Evolutionary conservation across 768 basidiomycete species (phyloP), one percentile per base, ranked within the genome.

Genomic region (Atractiella rhizophila): DNA sequence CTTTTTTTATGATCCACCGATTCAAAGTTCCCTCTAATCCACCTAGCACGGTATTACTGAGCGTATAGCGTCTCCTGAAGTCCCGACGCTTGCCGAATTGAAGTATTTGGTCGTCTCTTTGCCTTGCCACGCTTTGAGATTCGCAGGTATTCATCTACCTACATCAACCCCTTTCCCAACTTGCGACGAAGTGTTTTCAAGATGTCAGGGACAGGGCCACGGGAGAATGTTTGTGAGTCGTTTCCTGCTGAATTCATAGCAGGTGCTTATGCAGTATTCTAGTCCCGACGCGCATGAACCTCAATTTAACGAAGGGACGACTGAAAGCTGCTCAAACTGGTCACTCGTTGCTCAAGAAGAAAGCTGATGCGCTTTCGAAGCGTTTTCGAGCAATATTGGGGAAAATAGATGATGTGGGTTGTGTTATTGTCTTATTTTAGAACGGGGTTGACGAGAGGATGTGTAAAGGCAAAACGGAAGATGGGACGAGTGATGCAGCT

Each of bases 401-500:
- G 59, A 94, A 91, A 61, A 88, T 98, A n/a, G 86, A 94, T 55
- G 91, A 98, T 66, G 86, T 85, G 50, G 48, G 64, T 62, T 45
- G 16, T n/a, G n/a, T 15, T 13, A 28, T n/a, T 9, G 26, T 28
- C 19, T 39, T 25, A n/a, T 25, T 30, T 30, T 32, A 1, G 7
- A 10, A 28, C 31, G 13, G 39, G 40, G 23, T 23, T 10, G 29
- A 4, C 18, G 21, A 27, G 25, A 12, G 24, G 4, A 21, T 28
- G n/a, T 15, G 29, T 24, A 21, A 43, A 96, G 86, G 88, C 91
- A 9, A 98, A 98, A 60, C 71, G 85, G 44, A 86, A 94, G 64
- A 98, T 96, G 91, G 91, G 91, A 24, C 69, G 80, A 44, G 86
- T 96, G 20, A 91, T 98, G 74, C 91, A 98, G 59, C 68, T 96